A percentile compares a stretch with the other conserved stretches of the same genome.
Evolutionary conservation across 1,284 basidiomycete genomes (phyloP).

Genomic region (Earliella scabrosa): DNA sequence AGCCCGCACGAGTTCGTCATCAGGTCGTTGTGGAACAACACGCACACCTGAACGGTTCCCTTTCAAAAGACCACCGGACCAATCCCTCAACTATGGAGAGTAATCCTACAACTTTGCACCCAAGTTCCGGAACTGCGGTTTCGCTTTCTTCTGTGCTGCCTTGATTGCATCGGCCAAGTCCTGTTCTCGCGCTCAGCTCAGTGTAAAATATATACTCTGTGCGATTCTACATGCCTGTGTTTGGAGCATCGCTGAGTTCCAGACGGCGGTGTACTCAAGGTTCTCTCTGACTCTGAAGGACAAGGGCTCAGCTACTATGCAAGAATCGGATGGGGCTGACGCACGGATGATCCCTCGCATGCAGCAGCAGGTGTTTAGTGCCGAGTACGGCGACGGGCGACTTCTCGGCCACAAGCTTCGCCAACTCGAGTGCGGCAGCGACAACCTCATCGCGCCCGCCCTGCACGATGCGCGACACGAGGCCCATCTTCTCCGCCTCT

Average conservation of each 20-base stretch:
- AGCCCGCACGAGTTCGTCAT: conserved; percentile 51
- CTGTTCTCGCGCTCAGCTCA: too few species aligned
- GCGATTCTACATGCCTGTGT: conserved; percentile 60
- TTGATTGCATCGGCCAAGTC: too few species aligned
- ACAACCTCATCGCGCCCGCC: conserved; percentile 68
- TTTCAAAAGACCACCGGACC: too few species aligned
- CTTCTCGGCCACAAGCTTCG: conserved; percentile 73
- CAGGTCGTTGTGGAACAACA: conserved; percentile 60
- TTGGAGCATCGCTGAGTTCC: conserved; percentile 78
- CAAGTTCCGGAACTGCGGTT: too few species aligned
- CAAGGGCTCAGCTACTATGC: too few species aligned
- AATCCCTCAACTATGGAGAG: too few species aligned
- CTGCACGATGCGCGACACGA: conserved; percentile 76
- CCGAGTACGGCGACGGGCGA: conserved; percentile 82
- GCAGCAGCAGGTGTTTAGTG: conserved; percentile 78
- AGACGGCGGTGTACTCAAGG: conserved; percentile 77
- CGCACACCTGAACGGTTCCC: conserved; percentile 39
- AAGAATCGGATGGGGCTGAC: too few species aligned
- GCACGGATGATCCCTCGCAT: conserved; percentile 82
- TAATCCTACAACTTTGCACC: too few species aligned
- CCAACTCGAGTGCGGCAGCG: conserved; percentile 69
- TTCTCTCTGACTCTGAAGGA: conserved; percentile 85
- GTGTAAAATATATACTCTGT: too few species aligned
- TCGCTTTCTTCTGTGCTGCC: too few species aligned
- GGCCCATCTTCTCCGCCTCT: conserved; percentile 78